Evolutionary conservation across 768 basidiomycete genomes (phyloP).

Genomic region (Pholiota conissans): DNA sequence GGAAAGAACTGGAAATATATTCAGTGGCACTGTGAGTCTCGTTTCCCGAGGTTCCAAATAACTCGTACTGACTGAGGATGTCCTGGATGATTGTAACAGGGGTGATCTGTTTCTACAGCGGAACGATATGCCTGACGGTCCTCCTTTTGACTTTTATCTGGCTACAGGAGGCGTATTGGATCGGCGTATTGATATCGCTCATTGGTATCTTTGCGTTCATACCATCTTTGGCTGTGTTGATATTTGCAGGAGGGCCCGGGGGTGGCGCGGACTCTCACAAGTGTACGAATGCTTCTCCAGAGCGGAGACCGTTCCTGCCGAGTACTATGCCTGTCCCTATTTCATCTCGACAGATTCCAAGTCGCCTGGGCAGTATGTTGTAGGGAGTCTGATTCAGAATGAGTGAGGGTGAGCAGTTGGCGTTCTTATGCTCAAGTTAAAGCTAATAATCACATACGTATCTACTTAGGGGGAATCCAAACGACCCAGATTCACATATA

Average conservation of each 20-base stretch:
- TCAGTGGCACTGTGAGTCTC: not conserved
- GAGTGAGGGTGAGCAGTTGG: no score
- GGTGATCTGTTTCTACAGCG: not conserved
- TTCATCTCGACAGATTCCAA: no score
- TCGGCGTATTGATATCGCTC: not conserved
- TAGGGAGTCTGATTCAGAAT: no score
- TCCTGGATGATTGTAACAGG: not conserved
- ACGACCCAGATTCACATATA: no score
- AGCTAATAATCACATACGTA: no score
- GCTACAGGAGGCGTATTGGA: not conserved
- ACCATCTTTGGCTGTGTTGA: not conserved
- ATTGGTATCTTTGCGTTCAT: not conserved
- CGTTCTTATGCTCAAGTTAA: no score
- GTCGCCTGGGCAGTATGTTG: no score
- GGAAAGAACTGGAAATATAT: not conserved
- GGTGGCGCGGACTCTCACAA: not conserved
- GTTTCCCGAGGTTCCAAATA: no score
- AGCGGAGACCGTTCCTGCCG: not conserved
- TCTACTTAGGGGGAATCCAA: no score
- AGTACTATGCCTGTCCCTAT: no score
- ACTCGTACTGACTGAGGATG: no score
- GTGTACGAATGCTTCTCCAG: no score
- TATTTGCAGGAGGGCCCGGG: not conserved
- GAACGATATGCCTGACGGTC: not conserved
- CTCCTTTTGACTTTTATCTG: constrained; percentile 1